A percentile compares a stretch with the other conserved stretches of the same genome.
These are phyloP conservation scores for Trypanosoma congolense DNA, from an alignment of 208 protist genomes.

Conservation along the genomic window DNA sequence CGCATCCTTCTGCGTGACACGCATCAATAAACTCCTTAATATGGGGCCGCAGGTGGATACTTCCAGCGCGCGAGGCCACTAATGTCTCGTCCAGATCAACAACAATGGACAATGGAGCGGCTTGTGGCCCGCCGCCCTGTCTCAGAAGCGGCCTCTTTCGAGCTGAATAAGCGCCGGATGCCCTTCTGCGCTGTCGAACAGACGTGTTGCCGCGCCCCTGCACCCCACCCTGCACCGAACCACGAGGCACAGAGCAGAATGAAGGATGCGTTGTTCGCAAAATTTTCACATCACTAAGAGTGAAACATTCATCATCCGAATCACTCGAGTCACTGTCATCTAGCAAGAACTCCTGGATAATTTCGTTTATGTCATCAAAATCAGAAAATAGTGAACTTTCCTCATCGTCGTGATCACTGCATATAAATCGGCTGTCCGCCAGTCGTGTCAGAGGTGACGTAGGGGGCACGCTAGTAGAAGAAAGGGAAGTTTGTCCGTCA, in stretches of 20 bases:
- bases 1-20: conserved; percentile 50
- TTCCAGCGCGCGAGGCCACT: conserved; percentile 50
- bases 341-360: conserved; percentile 64
- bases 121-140: conserved; percentile 2
- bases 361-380: conserved; percentile 63
- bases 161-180: no score
- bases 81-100: conserved; percentile 84
- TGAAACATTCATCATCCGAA: conserved; percentile 18
- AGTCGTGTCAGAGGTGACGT: background rate
- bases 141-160: conserved; percentile 11
- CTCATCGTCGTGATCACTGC: conserved; percentile 13
- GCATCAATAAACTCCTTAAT: conserved; percentile 44
- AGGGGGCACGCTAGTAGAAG: no score
- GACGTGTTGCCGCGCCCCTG: no score
- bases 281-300: conserved; percentile 2
- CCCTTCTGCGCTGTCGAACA: no score
- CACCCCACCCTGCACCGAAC: no score
- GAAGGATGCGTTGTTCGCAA: conserved; percentile 15
- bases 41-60: conserved; percentile 47
- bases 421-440: background rate
- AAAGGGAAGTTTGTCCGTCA: background rate
- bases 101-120: conserved; percentile 50
- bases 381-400: conserved; percentile 59
- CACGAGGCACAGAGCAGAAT: conserved; percentile 4
- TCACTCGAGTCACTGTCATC: conserved; percentile 33